Evolutionary conservation across 768 basidiomycete species (phyloP).

Genomic region (Russula earlei): DNA sequence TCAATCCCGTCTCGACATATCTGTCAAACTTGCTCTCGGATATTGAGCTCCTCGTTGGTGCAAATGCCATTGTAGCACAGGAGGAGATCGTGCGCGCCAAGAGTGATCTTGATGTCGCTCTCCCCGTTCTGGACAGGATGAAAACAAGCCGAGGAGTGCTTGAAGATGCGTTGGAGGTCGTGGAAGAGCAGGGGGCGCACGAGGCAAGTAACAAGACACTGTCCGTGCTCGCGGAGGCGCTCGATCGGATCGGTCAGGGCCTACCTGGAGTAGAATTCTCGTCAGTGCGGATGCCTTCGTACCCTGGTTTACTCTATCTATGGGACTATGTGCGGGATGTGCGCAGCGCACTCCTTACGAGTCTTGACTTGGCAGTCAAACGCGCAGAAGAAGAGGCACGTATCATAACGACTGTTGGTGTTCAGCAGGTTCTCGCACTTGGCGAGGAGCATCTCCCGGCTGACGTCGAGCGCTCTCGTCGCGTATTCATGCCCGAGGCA

Average conservation of each 20-base stretch:
- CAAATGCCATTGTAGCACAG: constrained; percentile 83
- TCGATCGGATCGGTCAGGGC: constrained; percentile 72
- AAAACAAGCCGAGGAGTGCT: constrained; percentile 59
- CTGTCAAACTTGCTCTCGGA: constrained; percentile 84
- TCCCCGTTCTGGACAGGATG: constrained; percentile 87
- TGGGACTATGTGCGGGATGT: constrained; percentile 86
- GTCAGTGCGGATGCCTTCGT: constrained; percentile 53
- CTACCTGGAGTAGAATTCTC: constrained; percentile 49
- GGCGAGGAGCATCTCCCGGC: constrained; percentile 72
- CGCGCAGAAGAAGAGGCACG: constrained; percentile 81
- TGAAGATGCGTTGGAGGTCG: constrained; percentile 66
- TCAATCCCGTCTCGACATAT: constrained; percentile 88
- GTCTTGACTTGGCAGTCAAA: constrained; percentile 71
- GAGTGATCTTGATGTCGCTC: constrained; percentile 53
- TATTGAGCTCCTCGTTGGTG: constrained; percentile 74
- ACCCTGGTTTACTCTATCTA: constrained; percentile 72
- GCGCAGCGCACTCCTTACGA: constrained; percentile 61
- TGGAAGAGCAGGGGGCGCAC: constrained; percentile 69
- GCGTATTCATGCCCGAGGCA: constrained; percentile 93
- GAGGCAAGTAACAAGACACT: constrained; percentile 45
- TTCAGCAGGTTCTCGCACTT: constrained; percentile 54
- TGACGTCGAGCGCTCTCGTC: constrained; percentile 68
- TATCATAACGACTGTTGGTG: constrained; percentile 49
- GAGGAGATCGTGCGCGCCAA: constrained; percentile 64
- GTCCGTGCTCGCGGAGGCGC: constrained; percentile 49